Percentiles rank a stretch among this genome's conserved stretches.
Evolutionary conservation across 2,329 filamentous ascomycete genomes (phyloP).

Genomic region (Chaetomiaceae sp.): DNA sequence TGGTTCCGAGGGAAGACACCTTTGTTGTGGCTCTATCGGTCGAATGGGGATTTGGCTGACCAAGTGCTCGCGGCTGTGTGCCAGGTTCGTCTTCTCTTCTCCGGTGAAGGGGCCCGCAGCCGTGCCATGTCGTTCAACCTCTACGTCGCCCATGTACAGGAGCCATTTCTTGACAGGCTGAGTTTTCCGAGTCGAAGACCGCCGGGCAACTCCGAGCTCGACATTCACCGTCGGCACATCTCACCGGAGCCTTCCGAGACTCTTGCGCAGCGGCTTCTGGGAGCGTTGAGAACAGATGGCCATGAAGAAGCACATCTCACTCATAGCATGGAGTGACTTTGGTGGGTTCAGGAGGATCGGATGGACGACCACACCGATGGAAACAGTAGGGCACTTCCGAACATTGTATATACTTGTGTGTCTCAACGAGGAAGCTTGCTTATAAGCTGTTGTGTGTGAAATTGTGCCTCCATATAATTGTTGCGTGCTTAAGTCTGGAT

Average conservation of each 20-base stretch:
- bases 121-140: neutral
- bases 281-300: neutral
- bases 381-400: neutral
- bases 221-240: neutral
- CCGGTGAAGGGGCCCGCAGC: neutral
- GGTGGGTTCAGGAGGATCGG: too few relatives aligned
- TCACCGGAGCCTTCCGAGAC: neutral
- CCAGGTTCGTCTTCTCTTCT: neutral
- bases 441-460: too few relatives aligned
- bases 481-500: too few relatives aligned
- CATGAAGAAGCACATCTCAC: neutral
- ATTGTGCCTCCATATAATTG: too few relatives aligned
- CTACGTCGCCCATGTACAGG: neutral
- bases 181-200: neutral
- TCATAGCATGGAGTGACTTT: too few relatives aligned
- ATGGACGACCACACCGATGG: too few relatives aligned
- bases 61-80: neutral
- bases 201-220: neutral
- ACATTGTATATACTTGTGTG: too few relatives aligned
- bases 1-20: too few relatives aligned
- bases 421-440: too few relatives aligned
- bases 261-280: neutral
- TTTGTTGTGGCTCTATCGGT: too few relatives aligned
- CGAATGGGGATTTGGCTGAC: neutral
- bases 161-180: constrained; percentile 1